Evolutionary conservation across 1,284 basidiomycete genomes (phyloP).

Genomic region (Takashimella koratensis): DNA sequence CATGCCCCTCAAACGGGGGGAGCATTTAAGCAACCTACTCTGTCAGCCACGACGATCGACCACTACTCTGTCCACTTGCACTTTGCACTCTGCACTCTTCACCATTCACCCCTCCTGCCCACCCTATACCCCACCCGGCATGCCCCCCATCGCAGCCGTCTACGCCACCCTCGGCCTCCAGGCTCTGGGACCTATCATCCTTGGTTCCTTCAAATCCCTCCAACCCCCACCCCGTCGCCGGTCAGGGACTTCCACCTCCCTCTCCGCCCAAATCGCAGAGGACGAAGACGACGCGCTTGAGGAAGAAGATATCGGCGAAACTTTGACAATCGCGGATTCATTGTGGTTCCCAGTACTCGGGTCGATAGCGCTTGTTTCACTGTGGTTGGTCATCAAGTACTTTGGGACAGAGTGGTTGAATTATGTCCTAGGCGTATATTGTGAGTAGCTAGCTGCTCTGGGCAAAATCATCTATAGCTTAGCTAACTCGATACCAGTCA

Average conservation of each 20-base stretch:
- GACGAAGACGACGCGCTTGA: constrained; percentile 38
- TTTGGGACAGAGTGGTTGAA: constrained; percentile 73
- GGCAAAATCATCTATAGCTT: constrained; percentile 55
- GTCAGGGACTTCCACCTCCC: constrained; percentile 29
- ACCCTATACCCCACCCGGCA: background rate
- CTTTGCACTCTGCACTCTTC: too few relatives aligned
- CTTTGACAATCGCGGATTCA: constrained; percentile 41
- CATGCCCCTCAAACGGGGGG: background rate
- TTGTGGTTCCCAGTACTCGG: constrained; percentile 46
- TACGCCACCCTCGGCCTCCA: constrained; percentile 40
- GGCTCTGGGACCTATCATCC: constrained; percentile 43
- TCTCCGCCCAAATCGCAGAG: constrained; percentile 7
- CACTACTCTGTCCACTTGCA: too few relatives aligned
- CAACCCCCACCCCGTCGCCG: constrained; percentile 23
- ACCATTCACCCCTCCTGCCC: background rate
- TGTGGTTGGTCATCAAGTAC: constrained; percentile 54
- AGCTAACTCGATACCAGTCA: constrained; percentile 37
- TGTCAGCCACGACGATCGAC: too few relatives aligned
- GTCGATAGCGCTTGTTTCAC: constrained; percentile 34
- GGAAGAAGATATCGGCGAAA: constrained; percentile 38
- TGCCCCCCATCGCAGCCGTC: constrained; percentile 8
- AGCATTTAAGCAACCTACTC: too few relatives aligned
- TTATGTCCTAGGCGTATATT: constrained; percentile 61
- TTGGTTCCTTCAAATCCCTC: constrained; percentile 47
- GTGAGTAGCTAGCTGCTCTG: constrained; percentile 58